Evolutionary conservation across 352 stramenopile species (phyloP).

Genomic region (Blastocystis sp.): DNA sequence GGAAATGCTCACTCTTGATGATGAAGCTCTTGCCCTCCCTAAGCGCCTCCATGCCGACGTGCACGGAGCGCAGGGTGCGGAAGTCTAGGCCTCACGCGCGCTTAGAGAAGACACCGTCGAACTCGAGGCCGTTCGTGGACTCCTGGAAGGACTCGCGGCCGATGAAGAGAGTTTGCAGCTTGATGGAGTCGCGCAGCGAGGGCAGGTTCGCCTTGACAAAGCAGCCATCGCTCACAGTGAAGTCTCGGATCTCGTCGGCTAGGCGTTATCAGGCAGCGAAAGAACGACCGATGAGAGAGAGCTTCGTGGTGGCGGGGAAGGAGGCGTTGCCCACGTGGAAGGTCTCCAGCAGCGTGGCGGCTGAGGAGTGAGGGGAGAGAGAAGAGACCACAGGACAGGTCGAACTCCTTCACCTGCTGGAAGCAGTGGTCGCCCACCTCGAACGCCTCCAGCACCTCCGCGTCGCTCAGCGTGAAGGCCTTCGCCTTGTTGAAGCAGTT

Average conservation of each 20-base stretch:
- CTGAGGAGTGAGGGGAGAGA: not conserved
- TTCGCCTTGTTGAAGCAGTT: constrained; percentile 4
- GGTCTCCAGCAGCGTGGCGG: not conserved
- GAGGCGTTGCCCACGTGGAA: not conserved
- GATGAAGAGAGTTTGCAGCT: not conserved
- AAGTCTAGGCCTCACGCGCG: not conserved
- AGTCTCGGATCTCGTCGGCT: not conserved
- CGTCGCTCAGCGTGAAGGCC: not conserved
- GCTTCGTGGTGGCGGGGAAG: not conserved
- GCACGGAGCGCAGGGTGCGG: not conserved
- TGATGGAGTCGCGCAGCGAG: not conserved
- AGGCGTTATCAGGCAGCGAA: not conserved
- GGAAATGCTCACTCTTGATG: not conserved
- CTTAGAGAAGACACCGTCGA: not conserved
- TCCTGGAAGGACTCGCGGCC: not conserved
- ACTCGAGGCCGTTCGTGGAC: not conserved
- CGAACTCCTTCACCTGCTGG: not conserved
- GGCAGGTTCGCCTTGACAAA: not conserved
- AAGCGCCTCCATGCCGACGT: not conserved
- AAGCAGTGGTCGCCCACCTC: constrained; percentile 2
- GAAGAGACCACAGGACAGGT: too few relatives aligned
- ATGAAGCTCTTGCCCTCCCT: not conserved
- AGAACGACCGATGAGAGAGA: not conserved
- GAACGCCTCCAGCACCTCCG: not conserved
- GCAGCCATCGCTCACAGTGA: not conserved